phyloP scores from a whole-genome alignment of 805 yeast genomes.

The Zygosaccharomyces siamensis region DNA sequence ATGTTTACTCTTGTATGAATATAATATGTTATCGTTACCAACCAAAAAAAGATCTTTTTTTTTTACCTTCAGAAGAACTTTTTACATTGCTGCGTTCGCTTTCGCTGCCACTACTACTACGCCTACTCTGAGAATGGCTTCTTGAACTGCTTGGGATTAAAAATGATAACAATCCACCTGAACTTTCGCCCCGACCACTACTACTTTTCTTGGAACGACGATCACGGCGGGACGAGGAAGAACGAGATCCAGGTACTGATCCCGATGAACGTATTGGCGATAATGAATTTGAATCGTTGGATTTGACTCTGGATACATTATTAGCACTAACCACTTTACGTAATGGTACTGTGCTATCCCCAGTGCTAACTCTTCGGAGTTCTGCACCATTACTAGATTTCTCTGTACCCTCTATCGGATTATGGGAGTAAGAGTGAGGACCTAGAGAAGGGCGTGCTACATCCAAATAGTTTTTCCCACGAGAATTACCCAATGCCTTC shows the following conservation, averaged over 20 bases:
- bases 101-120: conserved; percentile 18
- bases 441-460: neutral
- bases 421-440: neutral
- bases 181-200: conserved; percentile 5
- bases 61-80: conserved; percentile 9
- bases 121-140: conserved; percentile 20
- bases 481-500: conserved; percentile 17
- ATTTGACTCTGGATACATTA: conserved; percentile 14
- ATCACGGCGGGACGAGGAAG: conserved; percentile 4
- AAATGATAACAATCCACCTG: conserved; percentile 19
- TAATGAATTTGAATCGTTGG: conserved; percentile 14
- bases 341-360: conserved; percentile 8
- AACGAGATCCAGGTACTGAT: conserved; percentile 4
- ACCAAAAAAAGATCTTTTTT: conserved; percentile 11
- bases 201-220: conserved; percentile 9
- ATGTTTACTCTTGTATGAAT: neutral
- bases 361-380: conserved; percentile 8
- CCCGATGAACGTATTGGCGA: conserved; percentile 7
- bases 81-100: conserved; percentile 8
- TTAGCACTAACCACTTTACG: conserved; percentile 26
- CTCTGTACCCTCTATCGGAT: neutral
- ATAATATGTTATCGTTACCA: neutral
- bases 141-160: conserved; percentile 16
- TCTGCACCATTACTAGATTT: conserved; percentile 3
- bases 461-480: conserved; percentile 6